phyloP scores from a whole-genome alignment of 2,329 filamentous ascomycete genomes.

The Plenodomus lindquistii region DNA sequence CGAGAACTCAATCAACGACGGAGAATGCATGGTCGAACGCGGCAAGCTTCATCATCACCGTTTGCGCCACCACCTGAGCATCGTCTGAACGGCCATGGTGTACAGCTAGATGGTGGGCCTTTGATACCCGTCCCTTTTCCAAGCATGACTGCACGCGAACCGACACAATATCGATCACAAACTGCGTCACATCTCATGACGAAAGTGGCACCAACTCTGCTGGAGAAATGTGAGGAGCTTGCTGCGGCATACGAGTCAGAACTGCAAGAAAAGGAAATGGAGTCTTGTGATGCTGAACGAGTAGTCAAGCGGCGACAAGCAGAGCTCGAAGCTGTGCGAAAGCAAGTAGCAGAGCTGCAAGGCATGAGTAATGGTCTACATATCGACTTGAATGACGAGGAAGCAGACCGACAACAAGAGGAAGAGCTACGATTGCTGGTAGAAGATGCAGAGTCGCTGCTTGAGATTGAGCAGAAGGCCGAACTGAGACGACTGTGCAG shows the following conservation, averaged over 20 bases:
- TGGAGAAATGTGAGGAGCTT: conserved; percentile 49
- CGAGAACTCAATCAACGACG: conserved; percentile 70
- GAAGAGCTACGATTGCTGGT: conserved; percentile 44
- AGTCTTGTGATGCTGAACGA: conserved; percentile 52
- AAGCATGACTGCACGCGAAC: conserved; percentile 21
- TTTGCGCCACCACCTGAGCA: conserved; percentile 48
- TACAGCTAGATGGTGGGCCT: conserved; percentile 27
- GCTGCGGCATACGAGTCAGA: conserved; percentile 69
- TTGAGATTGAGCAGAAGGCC: conserved; percentile 50
- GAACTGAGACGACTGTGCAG: conserved; percentile 43
- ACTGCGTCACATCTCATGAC: conserved; percentile 63
- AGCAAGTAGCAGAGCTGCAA: conserved; percentile 61
- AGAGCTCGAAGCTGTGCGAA: conserved; percentile 65
- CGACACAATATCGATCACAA: conserved; percentile 48
- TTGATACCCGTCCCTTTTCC: conserved; percentile 33
- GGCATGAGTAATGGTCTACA: conserved; percentile 30
- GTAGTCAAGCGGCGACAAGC: conserved; percentile 63
- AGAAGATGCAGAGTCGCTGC: conserved; percentile 47
- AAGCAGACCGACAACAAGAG: conserved; percentile 41
- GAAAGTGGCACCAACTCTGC: conserved; percentile 62
- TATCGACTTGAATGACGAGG: conserved; percentile 42
- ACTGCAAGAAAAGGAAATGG: conserved; percentile 69
- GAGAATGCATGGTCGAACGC: conserved; percentile 60
- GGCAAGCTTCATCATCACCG: conserved; percentile 74
- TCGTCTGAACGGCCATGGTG: conserved; percentile 32